Conservation (phyloP, 306 rosid species). For the Luffa aegyptiaca region DNA sequence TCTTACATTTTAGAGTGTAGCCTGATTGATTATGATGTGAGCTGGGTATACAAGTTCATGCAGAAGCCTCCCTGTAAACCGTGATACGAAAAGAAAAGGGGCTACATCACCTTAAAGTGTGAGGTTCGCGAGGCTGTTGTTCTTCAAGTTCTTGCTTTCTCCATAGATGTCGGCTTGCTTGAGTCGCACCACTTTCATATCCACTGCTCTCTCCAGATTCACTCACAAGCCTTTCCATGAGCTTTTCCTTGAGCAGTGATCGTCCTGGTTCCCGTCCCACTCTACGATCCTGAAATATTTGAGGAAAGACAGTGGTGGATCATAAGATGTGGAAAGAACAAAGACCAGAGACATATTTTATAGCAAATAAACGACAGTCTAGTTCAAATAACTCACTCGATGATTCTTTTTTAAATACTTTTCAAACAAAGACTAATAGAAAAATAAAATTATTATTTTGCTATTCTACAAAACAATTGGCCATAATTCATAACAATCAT, state of each 20-base stretch:
- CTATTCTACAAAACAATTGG: neutral
- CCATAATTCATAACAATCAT: neutral
- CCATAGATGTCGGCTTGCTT: conserved; percentile 20
- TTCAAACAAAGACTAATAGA: neutral
- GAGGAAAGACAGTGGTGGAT: neutral
- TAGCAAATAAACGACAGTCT: neutral
- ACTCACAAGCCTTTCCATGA: conserved; percentile 29
- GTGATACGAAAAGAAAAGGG: conserved; percentile 1
- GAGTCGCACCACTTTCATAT: conserved; percentile 43
- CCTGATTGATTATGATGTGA: neutral
- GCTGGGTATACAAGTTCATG: neutral
- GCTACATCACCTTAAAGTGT: conserved; percentile 3
- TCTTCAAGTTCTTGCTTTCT: conserved; percentile 28
- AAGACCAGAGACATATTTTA: neutral
- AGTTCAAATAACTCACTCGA: neutral
- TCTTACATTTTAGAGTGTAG: neutral
- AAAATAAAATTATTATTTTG: neutral
- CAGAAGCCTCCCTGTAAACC: neutral
- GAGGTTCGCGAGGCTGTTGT: conserved; percentile 4
- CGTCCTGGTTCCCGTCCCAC: conserved; percentile 37
- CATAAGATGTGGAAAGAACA: neutral
- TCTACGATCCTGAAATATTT: conserved; percentile 36
- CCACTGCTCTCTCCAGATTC: conserved; percentile 57
- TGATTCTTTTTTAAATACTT: neutral
- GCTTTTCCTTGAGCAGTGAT: conserved; percentile 12